A percentile compares a stretch with the other conserved stretches of the same genome.
phyloP scores from a whole-genome alignment of 345 rosid genomes.

The Mallotus nudiflorus region DNA sequence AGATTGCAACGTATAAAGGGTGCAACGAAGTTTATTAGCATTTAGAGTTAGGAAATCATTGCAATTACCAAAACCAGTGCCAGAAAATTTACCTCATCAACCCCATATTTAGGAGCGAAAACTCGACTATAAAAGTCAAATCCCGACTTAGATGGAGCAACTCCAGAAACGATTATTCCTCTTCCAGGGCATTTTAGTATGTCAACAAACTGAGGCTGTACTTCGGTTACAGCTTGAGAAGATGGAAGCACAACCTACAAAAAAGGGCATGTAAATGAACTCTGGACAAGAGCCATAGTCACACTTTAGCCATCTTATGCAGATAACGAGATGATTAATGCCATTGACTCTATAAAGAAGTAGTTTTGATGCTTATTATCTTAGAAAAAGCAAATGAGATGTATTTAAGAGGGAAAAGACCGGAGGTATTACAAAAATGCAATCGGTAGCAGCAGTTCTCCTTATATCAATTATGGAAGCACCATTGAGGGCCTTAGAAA shows the following conservation, averaged over 20 bases:
- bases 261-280: background rate
- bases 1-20: too few species aligned
- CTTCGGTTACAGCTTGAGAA: slow-evolving; percentile 47
- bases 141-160: slow-evolving; percentile 48
- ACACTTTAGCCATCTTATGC: background rate
- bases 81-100: slow-evolving; percentile 52
- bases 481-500: slow-evolving; percentile 54
- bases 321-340: background rate
- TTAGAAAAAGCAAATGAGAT: background rate
- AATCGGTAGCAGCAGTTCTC: slow-evolving; percentile 37
- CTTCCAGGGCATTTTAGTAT: slow-evolving; percentile 52
- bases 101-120: slow-evolving; percentile 61
- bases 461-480: slow-evolving; percentile 51
- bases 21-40: too few species aligned
- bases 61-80: background rate
- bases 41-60: background rate
- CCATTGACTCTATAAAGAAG: background rate
- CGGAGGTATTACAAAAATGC: slow-evolving; percentile 48
- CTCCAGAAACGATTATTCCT: slow-evolving; percentile 60
- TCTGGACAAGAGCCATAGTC: background rate
- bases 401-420: background rate
- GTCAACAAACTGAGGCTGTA: slow-evolving; percentile 53
- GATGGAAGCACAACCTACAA: slow-evolving; percentile 65
- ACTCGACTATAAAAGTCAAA: slow-evolving; percentile 69
- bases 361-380: too few species aligned